Conservation (phyloP, 192 early-diverging fungal genomes). For the Pilaira anomala region DNA sequence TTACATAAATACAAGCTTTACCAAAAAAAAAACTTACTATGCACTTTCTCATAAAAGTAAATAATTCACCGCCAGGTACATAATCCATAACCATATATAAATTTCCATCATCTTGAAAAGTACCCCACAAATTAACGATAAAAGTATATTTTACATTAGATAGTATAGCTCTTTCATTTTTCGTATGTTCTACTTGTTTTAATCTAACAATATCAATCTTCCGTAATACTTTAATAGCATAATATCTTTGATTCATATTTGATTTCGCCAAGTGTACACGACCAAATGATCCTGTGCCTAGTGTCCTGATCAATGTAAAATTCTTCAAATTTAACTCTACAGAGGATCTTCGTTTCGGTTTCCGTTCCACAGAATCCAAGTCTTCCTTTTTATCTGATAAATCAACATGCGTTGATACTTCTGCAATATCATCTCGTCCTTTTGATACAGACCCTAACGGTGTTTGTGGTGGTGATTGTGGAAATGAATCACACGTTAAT, state of each 20-base stretch:
- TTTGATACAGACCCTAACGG: conserved; percentile 11
- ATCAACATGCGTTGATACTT: not conserved
- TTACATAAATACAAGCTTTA: no score
- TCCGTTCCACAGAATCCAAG: not conserved
- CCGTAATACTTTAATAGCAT: conserved; percentile 90
- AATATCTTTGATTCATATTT: conserved; percentile 68
- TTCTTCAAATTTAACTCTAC: conserved; percentile 6
- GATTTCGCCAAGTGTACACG: conserved; percentile 86
- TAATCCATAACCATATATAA: conserved; percentile 85
- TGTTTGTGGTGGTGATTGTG: conserved; percentile 15
- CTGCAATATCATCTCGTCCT: not conserved
- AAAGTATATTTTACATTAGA: conserved; percentile 77
- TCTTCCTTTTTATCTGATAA: not conserved
- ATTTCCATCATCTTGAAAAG: conserved; percentile 76
- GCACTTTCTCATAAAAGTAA: conserved; percentile 63
- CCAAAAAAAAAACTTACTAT: not conserved
- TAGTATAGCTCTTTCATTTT: conserved; percentile 87
- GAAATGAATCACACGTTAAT: conserved; percentile 11
- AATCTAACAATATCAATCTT: conserved; percentile 86
- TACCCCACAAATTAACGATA: conserved; percentile 79
- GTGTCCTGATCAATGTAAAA: conserved; percentile 7
- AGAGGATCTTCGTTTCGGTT: conserved; percentile 11
- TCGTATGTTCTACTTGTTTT: conserved; percentile 93
- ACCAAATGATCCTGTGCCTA: conserved; percentile 91
- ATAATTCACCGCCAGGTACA: conserved; percentile 80